Evolutionary conservation across 2,329 filamentous ascomycete genomes (phyloP).

Genomic region (Huntiella savannae): DNA sequence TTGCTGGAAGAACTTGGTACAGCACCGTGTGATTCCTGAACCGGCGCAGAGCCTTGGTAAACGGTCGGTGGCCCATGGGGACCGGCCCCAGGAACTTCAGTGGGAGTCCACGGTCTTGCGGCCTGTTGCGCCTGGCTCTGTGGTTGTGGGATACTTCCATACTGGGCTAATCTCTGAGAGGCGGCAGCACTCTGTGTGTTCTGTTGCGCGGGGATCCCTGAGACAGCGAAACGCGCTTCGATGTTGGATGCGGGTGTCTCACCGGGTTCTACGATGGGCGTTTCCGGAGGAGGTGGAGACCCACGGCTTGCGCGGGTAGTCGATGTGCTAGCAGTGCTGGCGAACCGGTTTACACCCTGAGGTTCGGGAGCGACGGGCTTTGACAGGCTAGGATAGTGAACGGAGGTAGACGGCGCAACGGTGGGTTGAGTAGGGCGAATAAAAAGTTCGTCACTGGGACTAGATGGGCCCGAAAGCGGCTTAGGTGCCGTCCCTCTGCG

Average conservation of each 20-base stretch:
- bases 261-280: slow-evolving; percentile 58
- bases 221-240: slow-evolving; percentile 76
- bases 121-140: slow-evolving; percentile 14
- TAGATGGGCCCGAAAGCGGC: slow-evolving; percentile 65
- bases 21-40: slow-evolving; percentile 16
- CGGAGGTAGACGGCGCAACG: background rate
- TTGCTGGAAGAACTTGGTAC: background rate
- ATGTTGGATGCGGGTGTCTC: slow-evolving; percentile 60
- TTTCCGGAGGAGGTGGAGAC: slow-evolving; percentile 87
- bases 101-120: slow-evolving; percentile 78
- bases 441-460: slow-evolving; percentile 63
- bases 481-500: slow-evolving; percentile 65
- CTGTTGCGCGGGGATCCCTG: slow-evolving; percentile 64
- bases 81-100: slow-evolving; percentile 68
- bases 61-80: slow-evolving; percentile 80
- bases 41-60: slow-evolving; percentile 55
- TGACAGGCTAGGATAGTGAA: slow-evolving; percentile 22
- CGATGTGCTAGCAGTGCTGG: slow-evolving; percentile 77
- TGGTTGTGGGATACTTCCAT: slow-evolving; percentile 31
- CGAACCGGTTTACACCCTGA: slow-evolving; percentile 37
- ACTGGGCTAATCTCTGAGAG: slow-evolving; percentile 62
- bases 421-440: slow-evolving; percentile 31
- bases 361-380: slow-evolving; percentile 41
- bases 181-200: slow-evolving; percentile 53
- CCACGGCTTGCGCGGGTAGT: slow-evolving; percentile 83